A percentile compares a stretch with the other conserved stretches of the same genome.
Evolutionary conservation across 164 flowering plant species (phyloP).

Genomic region (Tetracentron sinense): DNA sequence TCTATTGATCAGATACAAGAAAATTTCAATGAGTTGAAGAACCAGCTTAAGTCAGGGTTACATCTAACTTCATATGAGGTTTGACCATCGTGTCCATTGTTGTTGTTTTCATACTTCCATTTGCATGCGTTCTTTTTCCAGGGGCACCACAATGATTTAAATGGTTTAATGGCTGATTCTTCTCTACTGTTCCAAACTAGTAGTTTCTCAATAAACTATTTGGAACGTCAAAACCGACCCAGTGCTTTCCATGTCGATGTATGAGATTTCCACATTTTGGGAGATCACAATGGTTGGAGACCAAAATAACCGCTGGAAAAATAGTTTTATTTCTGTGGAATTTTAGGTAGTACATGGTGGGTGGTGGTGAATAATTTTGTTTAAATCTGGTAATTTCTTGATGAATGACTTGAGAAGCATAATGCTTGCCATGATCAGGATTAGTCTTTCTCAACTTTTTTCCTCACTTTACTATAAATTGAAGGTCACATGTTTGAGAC

Average conservation of each 20-base stretch:
- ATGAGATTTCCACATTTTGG: background rate
- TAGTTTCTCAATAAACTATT: too few relatives aligned
- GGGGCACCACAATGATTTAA: background rate
- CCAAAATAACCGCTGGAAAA: too few relatives aligned
- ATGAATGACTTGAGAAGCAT: background rate
- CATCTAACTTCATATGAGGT: constrained; percentile 73
- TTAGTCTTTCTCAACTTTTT: background rate
- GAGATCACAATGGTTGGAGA: background rate
- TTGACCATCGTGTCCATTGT: constrained; percentile 10
- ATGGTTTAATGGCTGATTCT: background rate
- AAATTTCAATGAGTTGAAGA: constrained; percentile 48
- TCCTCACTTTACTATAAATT: background rate
- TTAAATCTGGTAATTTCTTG: background rate
- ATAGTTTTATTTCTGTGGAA: too few relatives aligned
- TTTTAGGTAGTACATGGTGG: too few relatives aligned
- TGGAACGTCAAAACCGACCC: too few relatives aligned
- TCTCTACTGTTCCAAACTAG: background rate
- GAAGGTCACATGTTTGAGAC: background rate
- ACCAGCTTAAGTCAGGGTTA: constrained; percentile 60
- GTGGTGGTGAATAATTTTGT: too few relatives aligned
- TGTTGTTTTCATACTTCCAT: constrained; percentile 5
- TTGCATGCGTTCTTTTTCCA: background rate
- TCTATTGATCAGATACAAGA: constrained; percentile 62
- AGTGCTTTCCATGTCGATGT: too few relatives aligned
- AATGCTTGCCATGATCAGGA: background rate